phyloP scores from a whole-genome alignment of 805 yeast genomes.

The Metschnikowia cubensis region DNA sequence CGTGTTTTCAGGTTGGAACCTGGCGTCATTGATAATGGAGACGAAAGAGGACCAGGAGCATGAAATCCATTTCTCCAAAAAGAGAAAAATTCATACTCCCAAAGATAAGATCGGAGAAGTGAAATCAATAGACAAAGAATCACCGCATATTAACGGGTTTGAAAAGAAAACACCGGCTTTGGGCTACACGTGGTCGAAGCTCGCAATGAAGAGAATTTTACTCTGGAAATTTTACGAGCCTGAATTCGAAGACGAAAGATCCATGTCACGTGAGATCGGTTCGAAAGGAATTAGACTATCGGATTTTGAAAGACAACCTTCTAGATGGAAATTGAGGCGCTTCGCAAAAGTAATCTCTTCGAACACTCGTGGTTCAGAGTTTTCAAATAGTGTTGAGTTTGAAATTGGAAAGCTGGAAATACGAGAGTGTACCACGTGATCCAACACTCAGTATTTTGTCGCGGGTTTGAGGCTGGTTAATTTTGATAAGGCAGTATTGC shows the following conservation, averaged over 20 bases:
- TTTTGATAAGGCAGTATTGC: constrained; percentile 4
- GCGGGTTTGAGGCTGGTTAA: constrained; percentile 1
- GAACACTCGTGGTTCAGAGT: background rate
- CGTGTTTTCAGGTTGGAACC: constrained; percentile 73
- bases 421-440: constrained; percentile 2
- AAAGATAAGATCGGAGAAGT: background rate
- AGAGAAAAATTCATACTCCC: background rate
- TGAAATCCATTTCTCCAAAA: background rate
- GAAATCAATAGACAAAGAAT: too few species aligned
- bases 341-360: constrained; percentile 9
- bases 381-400: background rate
- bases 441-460: background rate
- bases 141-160: background rate
- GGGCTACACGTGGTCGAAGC: constrained; percentile 20
- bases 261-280: background rate
- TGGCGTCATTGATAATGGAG: background rate
- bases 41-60: background rate
- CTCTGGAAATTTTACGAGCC: constrained; percentile 16
- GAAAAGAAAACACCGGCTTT: constrained; percentile 16
- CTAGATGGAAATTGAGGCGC: constrained; percentile 1
- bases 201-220: constrained; percentile 12
- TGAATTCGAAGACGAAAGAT: background rate
- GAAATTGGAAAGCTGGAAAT: background rate
- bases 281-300: background rate
- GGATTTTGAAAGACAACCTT: background rate